Evolutionary conservation across 208 protist species (phyloP).

Genomic region (Leishmania martiniquensis): DNA sequence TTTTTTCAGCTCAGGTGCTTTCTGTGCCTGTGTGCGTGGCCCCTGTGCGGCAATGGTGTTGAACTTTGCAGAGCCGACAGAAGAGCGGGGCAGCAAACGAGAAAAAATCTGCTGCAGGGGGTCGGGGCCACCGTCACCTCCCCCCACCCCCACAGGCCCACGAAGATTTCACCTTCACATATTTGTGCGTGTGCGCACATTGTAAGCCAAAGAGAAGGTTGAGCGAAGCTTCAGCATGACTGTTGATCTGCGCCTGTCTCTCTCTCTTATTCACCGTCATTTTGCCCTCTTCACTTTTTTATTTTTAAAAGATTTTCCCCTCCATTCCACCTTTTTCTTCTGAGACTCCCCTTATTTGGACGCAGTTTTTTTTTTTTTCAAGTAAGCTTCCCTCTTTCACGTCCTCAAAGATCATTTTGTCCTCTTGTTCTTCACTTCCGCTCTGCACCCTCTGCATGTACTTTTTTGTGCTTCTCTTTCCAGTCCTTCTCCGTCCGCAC

Average conservation of each 20-base stretch:
- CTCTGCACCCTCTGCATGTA: background rate
- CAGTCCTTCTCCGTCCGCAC: no score
- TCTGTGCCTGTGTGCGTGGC: no score
- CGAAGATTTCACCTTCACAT: background rate
- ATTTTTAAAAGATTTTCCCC: constrained; percentile 1
- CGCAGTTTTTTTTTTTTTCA: background rate
- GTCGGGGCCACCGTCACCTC: background rate
- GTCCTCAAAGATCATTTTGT: background rate
- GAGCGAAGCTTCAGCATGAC: background rate
- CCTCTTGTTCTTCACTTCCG: background rate
- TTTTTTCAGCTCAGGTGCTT: no score
- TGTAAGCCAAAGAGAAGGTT: background rate
- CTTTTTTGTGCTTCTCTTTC: no score
- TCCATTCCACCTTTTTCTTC: background rate
- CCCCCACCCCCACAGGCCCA: background rate
- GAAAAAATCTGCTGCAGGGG: no score
- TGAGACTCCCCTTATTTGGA: background rate
- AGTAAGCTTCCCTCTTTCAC: background rate
- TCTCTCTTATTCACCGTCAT: background rate
- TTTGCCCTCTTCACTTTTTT: background rate
- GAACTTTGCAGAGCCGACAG: no score
- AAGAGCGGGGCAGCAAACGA: no score
- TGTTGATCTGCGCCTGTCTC: background rate
- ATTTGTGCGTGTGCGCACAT: background rate
- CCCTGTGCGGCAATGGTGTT: no score